phyloP scores from a whole-genome alignment of 2,329 filamentous ascomycete species.

The Colletotrichum incanum region DNA sequence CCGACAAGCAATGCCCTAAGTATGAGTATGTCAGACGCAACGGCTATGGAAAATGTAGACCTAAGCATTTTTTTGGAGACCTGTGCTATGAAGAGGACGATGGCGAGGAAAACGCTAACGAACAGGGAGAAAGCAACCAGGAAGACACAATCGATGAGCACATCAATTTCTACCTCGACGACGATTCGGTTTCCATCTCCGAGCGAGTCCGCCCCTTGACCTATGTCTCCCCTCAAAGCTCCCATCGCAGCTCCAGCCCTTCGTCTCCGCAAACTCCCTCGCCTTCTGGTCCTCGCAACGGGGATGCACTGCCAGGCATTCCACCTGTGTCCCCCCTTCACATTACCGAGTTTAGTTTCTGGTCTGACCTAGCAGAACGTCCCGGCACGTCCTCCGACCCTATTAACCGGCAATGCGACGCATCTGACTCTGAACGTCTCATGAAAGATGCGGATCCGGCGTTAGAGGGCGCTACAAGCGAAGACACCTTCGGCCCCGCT shows the following conservation, averaged over 20 bases:
- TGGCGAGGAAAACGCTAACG: too few relatives aligned
- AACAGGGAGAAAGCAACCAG: not conserved
- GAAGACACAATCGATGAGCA: constrained; percentile 5
- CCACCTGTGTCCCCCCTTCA: not conserved
- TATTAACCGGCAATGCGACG: not conserved
- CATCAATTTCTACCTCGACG: constrained; percentile 10
- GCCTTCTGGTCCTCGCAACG: too few relatives aligned
- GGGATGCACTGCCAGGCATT: not conserved
- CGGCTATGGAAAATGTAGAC: not conserved
- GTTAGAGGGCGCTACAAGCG: too few relatives aligned
- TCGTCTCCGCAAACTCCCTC: not conserved
- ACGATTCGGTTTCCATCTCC: not conserved
- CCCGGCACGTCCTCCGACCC: not conserved
- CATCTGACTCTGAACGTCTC: not conserved
- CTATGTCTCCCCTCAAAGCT: not conserved
- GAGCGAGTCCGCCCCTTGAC: constrained; percentile 7
- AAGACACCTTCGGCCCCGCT: not conserved
- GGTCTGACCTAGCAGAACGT: not conserved
- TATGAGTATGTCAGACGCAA: not conserved
- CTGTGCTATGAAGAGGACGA: not conserved
- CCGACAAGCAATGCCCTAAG: too few relatives aligned
- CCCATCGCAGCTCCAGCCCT: not conserved
- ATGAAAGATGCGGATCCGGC: not conserved
- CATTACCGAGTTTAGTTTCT: not conserved
- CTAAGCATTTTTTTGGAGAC: not conserved